These are phyloP conservation scores for Penicillium crystallinum DNA, from an alignment of 495 filamentous ascomycete species.

Conservation along the genomic window DNA sequence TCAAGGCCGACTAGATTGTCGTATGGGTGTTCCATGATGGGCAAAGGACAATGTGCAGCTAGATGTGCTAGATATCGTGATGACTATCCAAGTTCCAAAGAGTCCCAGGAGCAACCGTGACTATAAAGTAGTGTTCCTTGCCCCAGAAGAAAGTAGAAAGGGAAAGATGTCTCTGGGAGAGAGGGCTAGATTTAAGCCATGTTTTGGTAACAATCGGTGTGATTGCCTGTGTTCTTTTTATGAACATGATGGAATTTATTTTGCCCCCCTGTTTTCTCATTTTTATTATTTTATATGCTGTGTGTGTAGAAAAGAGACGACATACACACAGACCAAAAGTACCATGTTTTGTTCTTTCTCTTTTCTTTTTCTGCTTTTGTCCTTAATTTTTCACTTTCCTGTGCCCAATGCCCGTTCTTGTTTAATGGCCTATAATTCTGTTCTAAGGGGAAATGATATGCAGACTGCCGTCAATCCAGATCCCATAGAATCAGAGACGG, in stretches of 20 bases:
- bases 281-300: not conserved
- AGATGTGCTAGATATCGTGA: too few relatives aligned
- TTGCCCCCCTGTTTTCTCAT: slow-evolving; percentile 5
- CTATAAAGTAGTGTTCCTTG: not conserved
- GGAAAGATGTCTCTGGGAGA: slow-evolving; percentile 18
- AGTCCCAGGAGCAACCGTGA: not conserved
- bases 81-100: slow-evolving; percentile 3
- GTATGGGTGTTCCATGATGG: slow-evolving; percentile 29
- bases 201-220: slow-evolving; percentile 29
- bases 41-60: not conserved
- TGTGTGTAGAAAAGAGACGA: not conserved
- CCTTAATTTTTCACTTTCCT: slow-evolving; percentile 1
- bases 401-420: too few relatives aligned
- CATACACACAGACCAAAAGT: slow-evolving; percentile 1
- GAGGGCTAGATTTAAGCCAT: slow-evolving; percentile 29
- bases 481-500: slow-evolving; percentile 17
- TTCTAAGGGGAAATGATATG: slow-evolving; percentile 27
- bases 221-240: slow-evolving; percentile 11
- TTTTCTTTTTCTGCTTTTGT: slow-evolving; percentile 2
- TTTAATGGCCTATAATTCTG: too few relatives aligned
- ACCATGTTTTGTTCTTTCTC: slow-evolving; percentile 5
- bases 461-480: slow-evolving; percentile 22
- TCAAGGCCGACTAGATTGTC: slow-evolving; percentile 28
- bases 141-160: slow-evolving; percentile 7
- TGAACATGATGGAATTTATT: not conserved